Base-by-base conservation (phyloP, 306 rosid genomes). In the Oxytropis ochrocephala region DNA sequence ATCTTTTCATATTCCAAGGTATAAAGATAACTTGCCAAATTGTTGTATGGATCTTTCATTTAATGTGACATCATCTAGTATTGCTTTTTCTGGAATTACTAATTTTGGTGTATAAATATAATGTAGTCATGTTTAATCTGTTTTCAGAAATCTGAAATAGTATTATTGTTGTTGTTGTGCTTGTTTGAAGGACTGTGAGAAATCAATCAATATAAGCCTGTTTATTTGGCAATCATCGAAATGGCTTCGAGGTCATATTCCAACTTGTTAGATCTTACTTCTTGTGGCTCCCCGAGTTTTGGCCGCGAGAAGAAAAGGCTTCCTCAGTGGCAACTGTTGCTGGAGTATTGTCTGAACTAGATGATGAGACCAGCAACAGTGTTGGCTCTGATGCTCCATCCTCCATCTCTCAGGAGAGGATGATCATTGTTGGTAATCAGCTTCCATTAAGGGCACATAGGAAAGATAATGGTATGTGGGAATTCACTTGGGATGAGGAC, bases 241-340 rank as follows among this genome's bases (percentile, higher is more conserved):
- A 83, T 91, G 97, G 97, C 77, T 77, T 91, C 97, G 2, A 91
- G 92, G 89, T 91, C 97, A 53, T 91, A 91, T 77, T 88, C 97
- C 10, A 91, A 88, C 77, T 82, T 91, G 67, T 77, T 91, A 55
- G 97, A 91, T 74, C 97, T 91, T 56, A 75, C 92, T 74, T 88
- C 92, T 4, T 85, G 97, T 63, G 92, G 69, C 24, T 81, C 92
- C 8, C 92, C 84, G 4, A 12, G 74, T 48, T 85, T 86, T 59
- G 75, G 85, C 14, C 89, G 95, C 5, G 97, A 91, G 85, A 84
- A 51, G 78, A 91, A 72, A 78, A 79, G 96, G 86, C 87, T 91
- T 39, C 92, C 97, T 14, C 80, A 55, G 96, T 88, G 55, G 92
- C 90, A 5, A 91, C 97, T 53, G 89, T 91, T 19, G 88, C 91